Evolutionary conservation across 352 stramenopile genomes (phyloP).

Genomic region (Thalassiosira hispida): DNA sequence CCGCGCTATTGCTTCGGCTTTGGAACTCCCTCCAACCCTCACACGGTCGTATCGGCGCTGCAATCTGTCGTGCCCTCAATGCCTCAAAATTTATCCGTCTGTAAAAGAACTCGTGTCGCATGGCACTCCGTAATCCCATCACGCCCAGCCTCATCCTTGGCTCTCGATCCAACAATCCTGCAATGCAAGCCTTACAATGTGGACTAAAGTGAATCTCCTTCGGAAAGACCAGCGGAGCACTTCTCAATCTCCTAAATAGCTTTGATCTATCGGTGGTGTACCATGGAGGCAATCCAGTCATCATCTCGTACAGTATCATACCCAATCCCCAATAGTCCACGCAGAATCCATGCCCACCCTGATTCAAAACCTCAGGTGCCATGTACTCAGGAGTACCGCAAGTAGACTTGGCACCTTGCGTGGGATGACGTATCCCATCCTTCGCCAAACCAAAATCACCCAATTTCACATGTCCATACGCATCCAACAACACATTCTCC

Average conservation of each 20-base stretch:
- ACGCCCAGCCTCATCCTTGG: constrained; percentile 71
- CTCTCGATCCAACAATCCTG: constrained; percentile 75
- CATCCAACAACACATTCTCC: constrained; percentile 86
- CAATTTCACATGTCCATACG: constrained; percentile 82
- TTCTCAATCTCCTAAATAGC: constrained; percentile 80
- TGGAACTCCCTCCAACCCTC: constrained; percentile 75
- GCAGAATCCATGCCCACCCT: constrained; percentile 83
- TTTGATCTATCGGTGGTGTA: constrained; percentile 85
- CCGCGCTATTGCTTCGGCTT: constrained; percentile 35
- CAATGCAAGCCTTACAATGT: constrained; percentile 64
- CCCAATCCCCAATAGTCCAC: constrained; percentile 85
- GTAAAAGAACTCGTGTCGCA: constrained; percentile 82
- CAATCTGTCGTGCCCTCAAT: constrained; percentile 66
- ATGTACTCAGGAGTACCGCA: constrained; percentile 89
- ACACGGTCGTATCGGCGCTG: constrained; percentile 79
- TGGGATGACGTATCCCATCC: constrained; percentile 77
- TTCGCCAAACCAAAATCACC: constrained; percentile 86
- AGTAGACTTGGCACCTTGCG: constrained; percentile 77
- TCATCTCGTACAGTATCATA: constrained; percentile 86
- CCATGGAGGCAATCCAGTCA: constrained; percentile 85
- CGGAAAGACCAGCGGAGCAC: constrained; percentile 71
- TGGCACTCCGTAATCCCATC: constrained; percentile 72
- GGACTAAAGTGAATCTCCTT: constrained; percentile 77
- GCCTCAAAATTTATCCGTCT: constrained; percentile 79
- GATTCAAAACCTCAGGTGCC: constrained; percentile 84